Percentiles rank a stretch among this genome's conserved stretches.
These are phyloP conservation scores for Psilocybe mexicana DNA, from an alignment of 1,284 basidiomycete genomes.

Conservation along the genomic window DNA sequence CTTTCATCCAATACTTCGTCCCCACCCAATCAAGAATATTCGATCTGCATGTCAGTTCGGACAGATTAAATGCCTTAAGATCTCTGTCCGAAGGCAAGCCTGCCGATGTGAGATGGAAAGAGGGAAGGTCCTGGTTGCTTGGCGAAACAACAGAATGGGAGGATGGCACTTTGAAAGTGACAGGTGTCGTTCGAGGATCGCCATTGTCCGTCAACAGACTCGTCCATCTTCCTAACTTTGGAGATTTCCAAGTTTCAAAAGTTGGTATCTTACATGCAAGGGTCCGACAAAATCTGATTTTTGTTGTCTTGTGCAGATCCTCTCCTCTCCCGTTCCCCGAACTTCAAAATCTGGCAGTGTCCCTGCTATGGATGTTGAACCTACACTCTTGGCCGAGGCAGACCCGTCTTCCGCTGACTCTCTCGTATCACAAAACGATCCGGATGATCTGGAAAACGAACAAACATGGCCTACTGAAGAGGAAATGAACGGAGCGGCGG, in stretches of 20 bases:
- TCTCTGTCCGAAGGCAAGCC: slow-evolving; percentile 82
- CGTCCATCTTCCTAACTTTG: slow-evolving; percentile 86
- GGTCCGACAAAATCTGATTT: background rate
- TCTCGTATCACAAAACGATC: slow-evolving; percentile 83
- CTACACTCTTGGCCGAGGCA: slow-evolving; percentile 56
- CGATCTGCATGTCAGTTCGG: slow-evolving; percentile 62
- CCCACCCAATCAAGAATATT: slow-evolving; percentile 75
- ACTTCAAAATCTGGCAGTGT: slow-evolving; percentile 37
- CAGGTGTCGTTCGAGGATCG: slow-evolving; percentile 83
- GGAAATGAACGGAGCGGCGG: slow-evolving; percentile 68
- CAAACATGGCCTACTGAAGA: slow-evolving; percentile 99
- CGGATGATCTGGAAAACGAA: slow-evolving; percentile 89
- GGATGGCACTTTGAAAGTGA: slow-evolving; percentile 66
- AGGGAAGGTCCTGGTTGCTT: slow-evolving; percentile 79
- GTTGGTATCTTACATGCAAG: slow-evolving; percentile 43
- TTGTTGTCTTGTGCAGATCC: slow-evolving; percentile 44
- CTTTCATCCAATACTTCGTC: slow-evolving; percentile 94
- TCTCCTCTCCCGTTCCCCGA: slow-evolving; percentile 56
- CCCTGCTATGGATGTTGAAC: slow-evolving; percentile 64
- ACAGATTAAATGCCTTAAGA: slow-evolving; percentile 71
- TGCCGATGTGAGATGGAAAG: slow-evolving; percentile 77
- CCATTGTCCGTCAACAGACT: slow-evolving; percentile 83
- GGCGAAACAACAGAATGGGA: slow-evolving; percentile 71
- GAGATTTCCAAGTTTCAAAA: slow-evolving; percentile 86
- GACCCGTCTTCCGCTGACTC: slow-evolving; percentile 81